These are phyloP conservation scores for Komagataella phaffii DNA, from an alignment of 805 yeast species.

Conservation along the genomic window DNA sequence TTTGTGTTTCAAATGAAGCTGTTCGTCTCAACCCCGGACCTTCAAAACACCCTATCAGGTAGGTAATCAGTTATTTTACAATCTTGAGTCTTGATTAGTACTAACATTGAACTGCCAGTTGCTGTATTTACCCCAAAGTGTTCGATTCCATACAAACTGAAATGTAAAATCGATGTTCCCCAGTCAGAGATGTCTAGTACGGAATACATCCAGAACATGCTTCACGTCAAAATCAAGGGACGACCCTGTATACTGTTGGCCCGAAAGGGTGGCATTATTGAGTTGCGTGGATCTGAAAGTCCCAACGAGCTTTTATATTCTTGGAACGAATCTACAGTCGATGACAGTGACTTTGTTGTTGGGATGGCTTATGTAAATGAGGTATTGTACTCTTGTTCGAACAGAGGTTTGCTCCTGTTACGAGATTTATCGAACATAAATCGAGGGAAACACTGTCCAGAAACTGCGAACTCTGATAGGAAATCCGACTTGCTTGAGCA, in stretches of 20 bases:
- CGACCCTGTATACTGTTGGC: neutral
- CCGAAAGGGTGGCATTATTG: slow-evolving; percentile 7
- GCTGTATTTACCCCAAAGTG: neutral
- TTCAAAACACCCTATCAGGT: neutral
- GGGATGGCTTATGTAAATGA: slow-evolving; percentile 8
- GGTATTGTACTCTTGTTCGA: slow-evolving; percentile 10
- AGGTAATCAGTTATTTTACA: neutral
- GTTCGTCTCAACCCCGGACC: slow-evolving; percentile 1
- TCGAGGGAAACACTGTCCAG: slow-evolving; percentile 2
- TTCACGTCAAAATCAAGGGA: neutral
- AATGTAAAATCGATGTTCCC: neutral
- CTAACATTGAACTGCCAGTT: neutral
- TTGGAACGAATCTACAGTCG: slow-evolving; percentile 7
- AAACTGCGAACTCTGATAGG: neutral
- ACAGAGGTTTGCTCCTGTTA: slow-evolving; percentile 11
- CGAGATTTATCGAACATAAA: slow-evolving; percentile 7
- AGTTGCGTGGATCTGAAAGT: slow-evolving; percentile 5
- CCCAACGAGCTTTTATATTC: slow-evolving; percentile 4
- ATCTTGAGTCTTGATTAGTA: neutral
- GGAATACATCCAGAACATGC: slow-evolving; percentile 1
- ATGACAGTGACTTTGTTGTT: slow-evolving; percentile 9
- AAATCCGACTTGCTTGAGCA: neutral
- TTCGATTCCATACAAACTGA: neutral
- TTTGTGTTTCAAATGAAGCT: neutral
- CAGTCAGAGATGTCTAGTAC: neutral